Base-by-base conservation (phyloP, 805 yeast genomes). In the Candida silvatica region DNA sequence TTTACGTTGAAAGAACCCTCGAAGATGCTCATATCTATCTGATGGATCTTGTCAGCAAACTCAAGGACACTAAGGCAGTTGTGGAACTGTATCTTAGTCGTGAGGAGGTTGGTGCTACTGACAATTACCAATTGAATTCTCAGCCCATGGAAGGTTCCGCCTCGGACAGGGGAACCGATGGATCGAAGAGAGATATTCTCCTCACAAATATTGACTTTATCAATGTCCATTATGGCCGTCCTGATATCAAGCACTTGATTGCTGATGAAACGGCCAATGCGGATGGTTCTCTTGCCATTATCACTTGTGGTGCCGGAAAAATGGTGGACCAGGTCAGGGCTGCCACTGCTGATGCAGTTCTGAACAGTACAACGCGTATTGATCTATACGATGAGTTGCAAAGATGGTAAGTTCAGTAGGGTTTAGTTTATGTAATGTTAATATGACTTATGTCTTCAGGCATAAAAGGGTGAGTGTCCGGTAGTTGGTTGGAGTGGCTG, bases 361-460 rank as follows among this genome's bases (percentile, higher is more conserved):
- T 62, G 24, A 41, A 54, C 19, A 56, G 59, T 34, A 52, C 64
- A n/a, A 61, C 67, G 32, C 66, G 82, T 30, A 69, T 82, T 15
- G 88, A 80, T 41, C 77, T 77, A 47, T 77, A 65, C 49, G 94
- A 85, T 52, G 88, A 81, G 49, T 66, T 80, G 32, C 86, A 80
- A 58, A 64, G 69, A 11, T 83, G 94, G 94, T 77, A 27, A 40
- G n/a, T n/a, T n/a, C n/a, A n/a, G n/a, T n/a, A n/a, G n/a, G n/a
- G n/a, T n/a, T n/a, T n/a, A n/a, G n/a, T n/a, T n/a, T n/a, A n/a
- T n/a, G n/a, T n/a, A n/a, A n/a, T n/a, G n/a, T n/a, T n/a, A n/a
- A n/a, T n/a, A n/a, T n/a, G n/a, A n/a, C n/a, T n/a, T n/a, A n/a
- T n/a, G n/a, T n/a, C n/a, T n/a, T n/a, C n/a, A n/a, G n/a, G n/a